Evolutionary conservation across 352 stramenopile genomes (phyloP).

Genomic region (Globisporangium radiosum): DNA sequence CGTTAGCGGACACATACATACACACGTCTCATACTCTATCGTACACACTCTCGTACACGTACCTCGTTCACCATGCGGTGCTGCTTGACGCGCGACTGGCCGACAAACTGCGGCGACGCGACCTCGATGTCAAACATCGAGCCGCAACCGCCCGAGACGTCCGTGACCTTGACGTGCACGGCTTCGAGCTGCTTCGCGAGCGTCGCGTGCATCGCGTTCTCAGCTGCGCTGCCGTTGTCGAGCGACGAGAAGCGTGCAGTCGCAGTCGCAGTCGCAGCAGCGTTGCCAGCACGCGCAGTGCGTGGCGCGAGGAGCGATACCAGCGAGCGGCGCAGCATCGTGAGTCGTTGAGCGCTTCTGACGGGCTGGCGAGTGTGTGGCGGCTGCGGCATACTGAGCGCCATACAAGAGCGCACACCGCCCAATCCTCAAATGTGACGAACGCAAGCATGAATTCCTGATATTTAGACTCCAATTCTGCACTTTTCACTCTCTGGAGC

Average conservation of each 20-base stretch:
- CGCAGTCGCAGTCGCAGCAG: not conserved
- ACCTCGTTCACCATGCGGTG: conserved; percentile 86
- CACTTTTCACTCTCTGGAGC: too few relatives aligned
- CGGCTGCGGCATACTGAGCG: too few relatives aligned
- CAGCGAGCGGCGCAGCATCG: conserved; percentile 6
- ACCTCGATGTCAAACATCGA: conserved; percentile 88
- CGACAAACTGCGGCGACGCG: conserved; percentile 66
- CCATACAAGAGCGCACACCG: too few relatives aligned
- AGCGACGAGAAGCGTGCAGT: conserved; percentile 12
- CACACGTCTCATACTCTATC: not conserved
- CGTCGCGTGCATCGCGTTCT: conserved; percentile 64
- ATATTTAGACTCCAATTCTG: too few relatives aligned
- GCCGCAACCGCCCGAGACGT: conserved; percentile 86
- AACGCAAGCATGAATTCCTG: too few relatives aligned
- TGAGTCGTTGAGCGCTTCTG: not conserved
- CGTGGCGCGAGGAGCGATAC: not conserved
- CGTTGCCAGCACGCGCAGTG: not conserved
- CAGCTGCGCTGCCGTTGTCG: conserved; percentile 32
- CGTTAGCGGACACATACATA: not conserved
- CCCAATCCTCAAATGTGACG: too few relatives aligned
- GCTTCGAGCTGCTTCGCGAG: conserved; percentile 54
- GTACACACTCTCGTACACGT: not conserved
- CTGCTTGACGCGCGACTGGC: conserved; percentile 83
- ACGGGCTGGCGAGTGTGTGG: too few relatives aligned
- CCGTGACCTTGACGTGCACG: conserved; percentile 75